phyloP scores from a whole-genome alignment of 371 early-diverging fungal species.

The Mortierella sp. region DNA sequence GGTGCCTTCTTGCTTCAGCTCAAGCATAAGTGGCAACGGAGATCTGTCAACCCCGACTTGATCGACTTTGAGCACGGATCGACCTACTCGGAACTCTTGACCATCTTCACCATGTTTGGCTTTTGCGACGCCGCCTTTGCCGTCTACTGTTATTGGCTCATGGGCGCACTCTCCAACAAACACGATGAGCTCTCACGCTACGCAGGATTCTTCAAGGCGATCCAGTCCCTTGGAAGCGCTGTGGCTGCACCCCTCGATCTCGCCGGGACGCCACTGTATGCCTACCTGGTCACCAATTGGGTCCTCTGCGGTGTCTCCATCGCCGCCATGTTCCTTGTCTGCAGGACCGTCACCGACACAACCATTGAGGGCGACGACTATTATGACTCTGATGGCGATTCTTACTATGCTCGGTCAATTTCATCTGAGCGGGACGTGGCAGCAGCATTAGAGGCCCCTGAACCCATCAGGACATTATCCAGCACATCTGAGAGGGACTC shows the following conservation, averaged over 20 bases:
- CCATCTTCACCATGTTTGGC: slow-evolving; percentile 79
- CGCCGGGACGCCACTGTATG: slow-evolving; percentile 37
- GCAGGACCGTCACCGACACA: slow-evolving; percentile 55
- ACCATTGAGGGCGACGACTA: slow-evolving; percentile 21
- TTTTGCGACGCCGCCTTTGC: slow-evolving; percentile 81
- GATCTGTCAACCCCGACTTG: slow-evolving; percentile 10
- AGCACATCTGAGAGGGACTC: slow-evolving; percentile 6
- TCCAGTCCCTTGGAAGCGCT: slow-evolving; percentile 61
- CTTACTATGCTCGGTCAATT: neutral
- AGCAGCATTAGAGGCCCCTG: slow-evolving; percentile 1
- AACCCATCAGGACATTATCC: neutral
- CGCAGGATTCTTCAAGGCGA: slow-evolving; percentile 69
- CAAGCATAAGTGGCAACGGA: slow-evolving; percentile 56
- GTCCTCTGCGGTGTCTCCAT: slow-evolving; percentile 55
- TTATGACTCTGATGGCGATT: slow-evolving; percentile 4
- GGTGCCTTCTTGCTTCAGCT: slow-evolving; percentile 74
- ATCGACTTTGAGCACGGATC: slow-evolving; percentile 59
- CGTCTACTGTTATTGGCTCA: slow-evolving; percentile 73
- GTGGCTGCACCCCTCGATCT: slow-evolving; percentile 60
- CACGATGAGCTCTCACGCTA: slow-evolving; percentile 78
- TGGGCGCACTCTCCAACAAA: slow-evolving; percentile 84
- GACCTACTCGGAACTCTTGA: slow-evolving; percentile 66
- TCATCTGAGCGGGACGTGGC: neutral
- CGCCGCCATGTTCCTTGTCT: slow-evolving; percentile 56
- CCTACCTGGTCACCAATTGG: slow-evolving; percentile 62